These are phyloP conservation scores for Nakaseomyces glabratus DNA, from an alignment of 1,139 yeast species.

Conservation along the genomic window DNA sequence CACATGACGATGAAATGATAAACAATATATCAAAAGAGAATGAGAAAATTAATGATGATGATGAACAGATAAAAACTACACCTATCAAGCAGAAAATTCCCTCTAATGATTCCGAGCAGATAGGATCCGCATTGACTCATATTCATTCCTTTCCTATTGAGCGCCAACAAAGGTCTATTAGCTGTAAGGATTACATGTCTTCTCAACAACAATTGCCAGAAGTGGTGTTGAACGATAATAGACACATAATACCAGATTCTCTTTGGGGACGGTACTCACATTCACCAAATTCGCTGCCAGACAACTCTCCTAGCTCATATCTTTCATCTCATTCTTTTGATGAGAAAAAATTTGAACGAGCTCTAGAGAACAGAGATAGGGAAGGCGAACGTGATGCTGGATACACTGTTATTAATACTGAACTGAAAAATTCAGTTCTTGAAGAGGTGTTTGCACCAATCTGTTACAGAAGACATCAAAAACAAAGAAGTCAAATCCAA, in stretches of 20 bases:
- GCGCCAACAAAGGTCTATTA: slow-evolving; percentile 8
- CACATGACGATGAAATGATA: slow-evolving; percentile 21
- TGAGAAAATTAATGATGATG: slow-evolving; percentile 7
- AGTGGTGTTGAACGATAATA: slow-evolving; percentile 79
- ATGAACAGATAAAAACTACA: background rate
- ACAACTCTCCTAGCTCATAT: slow-evolving; percentile 20
- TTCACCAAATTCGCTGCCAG: slow-evolving; percentile 43
- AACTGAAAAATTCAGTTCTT: slow-evolving; percentile 55
- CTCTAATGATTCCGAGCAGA: background rate
- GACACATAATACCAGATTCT: slow-evolving; percentile 78
- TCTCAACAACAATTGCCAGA: slow-evolving; percentile 48
- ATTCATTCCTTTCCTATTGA: slow-evolving; percentile 16
- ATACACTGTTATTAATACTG: slow-evolving; percentile 55
- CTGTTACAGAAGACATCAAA: slow-evolving; percentile 12
- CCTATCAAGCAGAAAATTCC: background rate
- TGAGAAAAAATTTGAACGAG: slow-evolving; percentile 7
- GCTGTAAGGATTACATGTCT: slow-evolving; percentile 7
- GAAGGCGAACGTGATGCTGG: slow-evolving; percentile 34
- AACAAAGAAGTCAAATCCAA: slow-evolving; percentile 8
- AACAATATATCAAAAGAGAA: slow-evolving; percentile 10
- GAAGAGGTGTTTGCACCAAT: slow-evolving; percentile 63
- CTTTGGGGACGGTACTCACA: slow-evolving; percentile 54
- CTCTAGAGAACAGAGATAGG: slow-evolving; percentile 6
- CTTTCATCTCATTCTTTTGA: slow-evolving; percentile 14
- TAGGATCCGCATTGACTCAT: slow-evolving; percentile 17